Evolutionary conservation across 768 basidiomycete species (phyloP).

Genomic region (Suillus discolor): DNA sequence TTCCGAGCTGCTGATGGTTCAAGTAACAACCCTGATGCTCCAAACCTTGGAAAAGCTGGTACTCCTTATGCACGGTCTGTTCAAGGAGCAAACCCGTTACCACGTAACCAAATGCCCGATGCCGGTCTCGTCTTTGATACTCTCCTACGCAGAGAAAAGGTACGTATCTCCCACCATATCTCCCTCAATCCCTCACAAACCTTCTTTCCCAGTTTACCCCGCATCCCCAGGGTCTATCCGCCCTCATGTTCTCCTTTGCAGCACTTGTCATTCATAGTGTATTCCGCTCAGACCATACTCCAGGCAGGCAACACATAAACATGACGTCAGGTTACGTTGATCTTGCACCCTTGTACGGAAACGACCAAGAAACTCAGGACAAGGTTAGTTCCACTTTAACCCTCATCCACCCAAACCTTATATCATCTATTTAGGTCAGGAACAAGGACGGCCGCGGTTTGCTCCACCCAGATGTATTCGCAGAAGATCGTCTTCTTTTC

Average conservation of each 20-base stretch:
- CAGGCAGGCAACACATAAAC: conserved; percentile 60
- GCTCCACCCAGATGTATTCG: conserved; percentile 71
- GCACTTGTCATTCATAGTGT: conserved; percentile 85
- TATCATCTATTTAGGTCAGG: conserved; percentile 21
- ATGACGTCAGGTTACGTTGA: conserved; percentile 89
- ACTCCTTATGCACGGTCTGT: conserved; percentile 85
- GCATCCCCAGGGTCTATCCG: conserved; percentile 80
- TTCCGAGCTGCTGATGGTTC: conserved; percentile 81
- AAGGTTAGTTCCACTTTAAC: conserved; percentile 40
- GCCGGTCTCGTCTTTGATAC: conserved; percentile 81
- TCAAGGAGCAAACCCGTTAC: conserved; percentile 65
- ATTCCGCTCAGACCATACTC: conserved; percentile 77
- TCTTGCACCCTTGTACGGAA: conserved; percentile 81
- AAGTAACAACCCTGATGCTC: conserved; percentile 68
- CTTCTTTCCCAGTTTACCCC: conserved; percentile 55
- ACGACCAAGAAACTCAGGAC: conserved; percentile 61
- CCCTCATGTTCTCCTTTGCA: conserved; percentile 81
- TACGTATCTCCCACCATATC: conserved; percentile 22
- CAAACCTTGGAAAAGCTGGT: conserved; percentile 77
- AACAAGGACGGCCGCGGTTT: conserved; percentile 64
- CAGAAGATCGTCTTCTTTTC: conserved; percentile 75
- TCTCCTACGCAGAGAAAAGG: conserved; percentile 71
- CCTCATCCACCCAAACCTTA: neutral
- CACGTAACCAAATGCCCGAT: conserved; percentile 73
- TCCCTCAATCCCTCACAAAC: conserved; percentile 9